These are phyloP conservation scores for Fraxinus latifolia DNA, from an alignment of 305 asterid species.

Conservation along the genomic window DNA sequence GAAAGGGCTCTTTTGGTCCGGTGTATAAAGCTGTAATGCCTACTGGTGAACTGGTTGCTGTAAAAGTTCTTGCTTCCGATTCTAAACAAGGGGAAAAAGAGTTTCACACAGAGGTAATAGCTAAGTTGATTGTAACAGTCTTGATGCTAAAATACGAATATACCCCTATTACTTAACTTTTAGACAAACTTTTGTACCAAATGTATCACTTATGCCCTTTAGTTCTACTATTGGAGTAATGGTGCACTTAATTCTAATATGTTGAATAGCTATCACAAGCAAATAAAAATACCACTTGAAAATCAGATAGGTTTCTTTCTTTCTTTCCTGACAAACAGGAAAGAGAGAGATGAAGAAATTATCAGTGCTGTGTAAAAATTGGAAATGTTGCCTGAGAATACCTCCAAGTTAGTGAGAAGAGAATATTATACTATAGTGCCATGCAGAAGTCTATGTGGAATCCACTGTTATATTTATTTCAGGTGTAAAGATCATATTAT, in stretches of 20 bases:
- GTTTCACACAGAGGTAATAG: slow-evolving; percentile 87
- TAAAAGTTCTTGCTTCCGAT: slow-evolving; percentile 89
- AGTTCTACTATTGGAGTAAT: background rate
- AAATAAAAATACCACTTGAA: background rate
- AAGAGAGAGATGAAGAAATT: background rate
- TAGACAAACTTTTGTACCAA: background rate
- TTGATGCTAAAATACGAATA: background rate
- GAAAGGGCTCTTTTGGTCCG: slow-evolving; percentile 97
- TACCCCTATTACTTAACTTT: background rate
- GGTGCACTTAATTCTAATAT: background rate
- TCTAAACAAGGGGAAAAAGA: slow-evolving; percentile 98
- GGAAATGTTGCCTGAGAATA: background rate
- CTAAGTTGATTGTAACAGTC: slow-evolving; percentile 11
- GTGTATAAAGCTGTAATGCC: slow-evolving; percentile 91
- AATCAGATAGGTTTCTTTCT: background rate
- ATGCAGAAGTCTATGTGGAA: background rate
- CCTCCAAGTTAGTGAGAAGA: background rate
- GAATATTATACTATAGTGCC: background rate
- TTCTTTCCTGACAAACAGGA: background rate
- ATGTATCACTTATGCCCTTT: background rate
- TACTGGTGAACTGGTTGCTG: slow-evolving; percentile 85
- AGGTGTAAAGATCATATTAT: background rate
- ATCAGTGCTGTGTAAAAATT: background rate
- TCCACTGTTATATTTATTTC: background rate
- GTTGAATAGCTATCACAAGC: background rate